phyloP scores from a whole-genome alignment of 257 asterid genomes.

The Gentiana dahurica region DNA sequence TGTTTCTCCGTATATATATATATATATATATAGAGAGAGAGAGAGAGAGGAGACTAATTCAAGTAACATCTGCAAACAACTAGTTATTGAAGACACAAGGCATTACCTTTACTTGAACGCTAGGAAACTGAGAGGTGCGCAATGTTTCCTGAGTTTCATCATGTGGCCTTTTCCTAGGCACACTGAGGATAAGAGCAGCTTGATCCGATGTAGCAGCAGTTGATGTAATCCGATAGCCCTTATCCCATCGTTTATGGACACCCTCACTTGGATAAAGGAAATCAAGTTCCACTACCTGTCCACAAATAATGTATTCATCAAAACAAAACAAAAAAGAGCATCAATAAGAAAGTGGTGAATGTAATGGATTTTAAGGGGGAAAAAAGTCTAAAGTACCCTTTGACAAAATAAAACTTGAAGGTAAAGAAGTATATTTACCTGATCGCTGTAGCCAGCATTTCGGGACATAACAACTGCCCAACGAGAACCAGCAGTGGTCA shows the following conservation, averaged over 20 bases:
- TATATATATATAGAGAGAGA: too few relatives aligned
- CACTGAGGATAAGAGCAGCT: constrained; percentile 38
- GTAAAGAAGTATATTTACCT: constrained; percentile 18
- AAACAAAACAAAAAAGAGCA: neutral
- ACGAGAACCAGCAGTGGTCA: constrained; percentile 40
- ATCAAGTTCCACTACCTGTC: constrained; percentile 43
- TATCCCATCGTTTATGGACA: constrained; percentile 38
- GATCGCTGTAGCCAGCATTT: constrained; percentile 34
- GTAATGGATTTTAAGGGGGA: neutral
- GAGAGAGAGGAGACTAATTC: too few relatives aligned
- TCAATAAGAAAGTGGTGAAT: neutral
- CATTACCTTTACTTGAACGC: constrained; percentile 30
- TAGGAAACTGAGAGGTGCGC: constrained; percentile 37
- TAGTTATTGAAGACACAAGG: neutral
- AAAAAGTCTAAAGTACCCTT: neutral
- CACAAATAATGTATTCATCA: neutral
- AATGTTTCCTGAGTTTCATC: constrained; percentile 41
- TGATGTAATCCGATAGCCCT: constrained; percentile 33
- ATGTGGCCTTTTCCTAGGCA: constrained; percentile 26
- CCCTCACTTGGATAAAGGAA: constrained; percentile 44
- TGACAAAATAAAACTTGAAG: neutral
- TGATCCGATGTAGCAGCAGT: constrained; percentile 40
- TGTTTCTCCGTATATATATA: too few relatives aligned
- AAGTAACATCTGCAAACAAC: too few relatives aligned
- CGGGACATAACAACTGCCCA: constrained; percentile 50